A percentile compares a stretch with the other conserved stretches of the same genome.
Conservation (phyloP, 176 grass and related monocot species). For the Hyparrhenia diplandra region DNA sequence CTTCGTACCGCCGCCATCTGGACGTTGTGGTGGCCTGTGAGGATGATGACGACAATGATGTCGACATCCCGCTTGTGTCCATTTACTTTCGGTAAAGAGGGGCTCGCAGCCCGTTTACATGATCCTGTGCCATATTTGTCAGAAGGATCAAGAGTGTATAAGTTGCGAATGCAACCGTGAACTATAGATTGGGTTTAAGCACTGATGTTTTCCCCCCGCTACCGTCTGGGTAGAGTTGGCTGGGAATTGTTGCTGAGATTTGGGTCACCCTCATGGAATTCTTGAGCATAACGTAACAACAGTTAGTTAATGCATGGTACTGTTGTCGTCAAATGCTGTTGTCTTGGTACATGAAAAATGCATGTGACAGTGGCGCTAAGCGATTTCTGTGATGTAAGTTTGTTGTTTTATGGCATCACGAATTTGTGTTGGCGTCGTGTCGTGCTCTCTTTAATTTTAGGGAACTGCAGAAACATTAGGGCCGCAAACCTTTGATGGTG, state of each 20-base stretch:
- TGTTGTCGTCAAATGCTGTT: neutral
- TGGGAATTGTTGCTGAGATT: neutral
- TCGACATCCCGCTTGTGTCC: conserved; percentile 77
- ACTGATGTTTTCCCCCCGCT: conserved; percentile 9
- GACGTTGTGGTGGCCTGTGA: conserved; percentile 82
- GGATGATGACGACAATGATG: conserved; percentile 82
- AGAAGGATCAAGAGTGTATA: neutral
- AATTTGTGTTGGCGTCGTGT: neutral
- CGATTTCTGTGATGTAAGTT: neutral
- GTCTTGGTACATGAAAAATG: neutral
- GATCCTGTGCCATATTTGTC: neutral
- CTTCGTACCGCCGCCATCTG: conserved; percentile 56
- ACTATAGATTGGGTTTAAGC: neutral
- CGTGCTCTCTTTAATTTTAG: neutral
- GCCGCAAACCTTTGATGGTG: neutral
- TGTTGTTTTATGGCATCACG: neutral
- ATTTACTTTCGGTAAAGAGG: conserved; percentile 66
- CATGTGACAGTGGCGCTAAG: neutral
- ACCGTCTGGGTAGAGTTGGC: conserved; percentile 18
- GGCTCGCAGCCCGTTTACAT: neutral
- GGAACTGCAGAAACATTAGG: neutral
- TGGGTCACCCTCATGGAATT: conserved; percentile 1
- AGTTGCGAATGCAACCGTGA: neutral
- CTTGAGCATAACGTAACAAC: neutral
- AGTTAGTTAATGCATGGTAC: neutral